phyloP scores from a whole-genome alignment of 1,284 basidiomycete species.

The Tilletiopsis washingtonensis region DNA sequence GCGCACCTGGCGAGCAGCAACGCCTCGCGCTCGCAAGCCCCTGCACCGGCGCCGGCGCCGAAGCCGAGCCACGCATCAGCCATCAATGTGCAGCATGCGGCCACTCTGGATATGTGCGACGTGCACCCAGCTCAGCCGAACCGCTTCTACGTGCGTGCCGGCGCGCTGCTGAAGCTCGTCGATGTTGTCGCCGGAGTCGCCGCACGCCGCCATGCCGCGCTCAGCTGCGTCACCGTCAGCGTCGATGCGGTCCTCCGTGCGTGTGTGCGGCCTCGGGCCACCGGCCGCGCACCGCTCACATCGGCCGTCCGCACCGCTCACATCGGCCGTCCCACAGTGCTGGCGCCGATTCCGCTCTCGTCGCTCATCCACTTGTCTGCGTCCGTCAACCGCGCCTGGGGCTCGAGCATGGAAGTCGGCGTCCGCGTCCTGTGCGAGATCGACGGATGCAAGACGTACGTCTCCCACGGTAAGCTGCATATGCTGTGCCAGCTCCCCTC shows the following conservation, averaged over 20 bases:
- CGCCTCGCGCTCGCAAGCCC: no score
- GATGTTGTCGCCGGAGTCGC: conserved; percentile 49
- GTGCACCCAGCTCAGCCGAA: conserved; percentile 8
- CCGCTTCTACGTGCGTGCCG: conserved; percentile 34
- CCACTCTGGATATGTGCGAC: conserved; percentile 29
- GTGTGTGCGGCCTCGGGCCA: background rate
- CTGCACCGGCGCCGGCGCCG: no score
- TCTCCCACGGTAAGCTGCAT: conserved; percentile 33
- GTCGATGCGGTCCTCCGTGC: conserved; percentile 44
- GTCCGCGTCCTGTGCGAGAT: conserved; percentile 46
- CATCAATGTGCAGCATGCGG: background rate
- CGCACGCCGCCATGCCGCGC: conserved; percentile 45
- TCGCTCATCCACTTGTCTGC: conserved; percentile 43
- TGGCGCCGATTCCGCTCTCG: conserved; percentile 33
- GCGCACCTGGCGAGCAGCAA: no score
- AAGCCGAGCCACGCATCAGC: background rate
- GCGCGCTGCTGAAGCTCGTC: conserved; percentile 48
- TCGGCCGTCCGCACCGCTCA: no score
- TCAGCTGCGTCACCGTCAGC: conserved; percentile 47
- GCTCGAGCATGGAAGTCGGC: conserved; percentile 47
- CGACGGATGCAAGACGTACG: conserved; percentile 35
- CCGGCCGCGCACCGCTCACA: background rate
- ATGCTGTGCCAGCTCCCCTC: no score
- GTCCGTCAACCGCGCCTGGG: conserved; percentile 48
- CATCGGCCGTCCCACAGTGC: conserved; percentile 16